Evolutionary conservation across 208 protist species (phyloP).

Genomic region (Wallacemonas rigidus): DNA sequence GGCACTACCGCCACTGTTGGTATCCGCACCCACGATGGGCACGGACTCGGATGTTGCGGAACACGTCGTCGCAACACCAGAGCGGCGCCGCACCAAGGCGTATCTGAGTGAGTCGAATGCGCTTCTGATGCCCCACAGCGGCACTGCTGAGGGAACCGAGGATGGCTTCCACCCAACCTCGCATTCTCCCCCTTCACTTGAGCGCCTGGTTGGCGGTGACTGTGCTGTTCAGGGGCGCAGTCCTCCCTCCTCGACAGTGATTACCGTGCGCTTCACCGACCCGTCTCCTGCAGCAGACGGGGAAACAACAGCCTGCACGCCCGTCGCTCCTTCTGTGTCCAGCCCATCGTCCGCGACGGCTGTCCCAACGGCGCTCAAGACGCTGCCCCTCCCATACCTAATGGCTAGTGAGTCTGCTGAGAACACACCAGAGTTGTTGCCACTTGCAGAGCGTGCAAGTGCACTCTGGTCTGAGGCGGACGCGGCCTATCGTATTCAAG

Average conservation of each 20-base stretch:
- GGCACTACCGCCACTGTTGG: too few relatives aligned
- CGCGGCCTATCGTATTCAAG: conserved; percentile 7
- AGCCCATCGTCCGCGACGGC: background rate
- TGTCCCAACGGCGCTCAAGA: background rate
- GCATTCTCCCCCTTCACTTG: too few relatives aligned
- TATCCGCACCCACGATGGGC: background rate
- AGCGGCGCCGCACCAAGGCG: conserved; percentile 5
- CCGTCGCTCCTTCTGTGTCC: background rate
- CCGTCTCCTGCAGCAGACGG: background rate
- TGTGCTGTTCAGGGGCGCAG: background rate
- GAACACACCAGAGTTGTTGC: background rate
- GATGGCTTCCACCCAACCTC: background rate
- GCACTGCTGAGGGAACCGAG: background rate
- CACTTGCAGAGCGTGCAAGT: background rate
- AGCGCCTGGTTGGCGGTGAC: too few relatives aligned
- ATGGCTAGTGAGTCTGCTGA: background rate
- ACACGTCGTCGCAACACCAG: background rate
- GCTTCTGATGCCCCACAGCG: background rate
- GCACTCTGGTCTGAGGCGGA: background rate
- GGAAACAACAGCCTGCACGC: background rate
- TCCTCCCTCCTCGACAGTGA: conserved; percentile 1
- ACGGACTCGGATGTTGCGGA: background rate
- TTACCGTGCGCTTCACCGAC: conserved; percentile 9
- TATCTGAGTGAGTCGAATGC: background rate
- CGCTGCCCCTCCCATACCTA: background rate